Percentiles rank a stretch among this genome's conserved stretches.
Evolutionary conservation across 73 alveolate genomes (phyloP).

Genomic region (Paramecium primaurelia): DNA sequence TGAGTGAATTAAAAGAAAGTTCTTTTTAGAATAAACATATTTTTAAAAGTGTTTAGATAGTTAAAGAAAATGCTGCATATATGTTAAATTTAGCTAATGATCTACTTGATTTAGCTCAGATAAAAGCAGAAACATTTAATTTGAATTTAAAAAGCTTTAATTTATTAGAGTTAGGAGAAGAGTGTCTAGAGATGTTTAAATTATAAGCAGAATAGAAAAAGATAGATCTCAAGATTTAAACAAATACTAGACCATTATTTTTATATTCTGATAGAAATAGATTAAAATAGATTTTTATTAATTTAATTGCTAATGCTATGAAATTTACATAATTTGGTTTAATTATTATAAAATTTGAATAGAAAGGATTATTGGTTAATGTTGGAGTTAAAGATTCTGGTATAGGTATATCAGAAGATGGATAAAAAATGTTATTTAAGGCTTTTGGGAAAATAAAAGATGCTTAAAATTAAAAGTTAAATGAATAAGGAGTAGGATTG

Average conservation of each 20-base stretch:
- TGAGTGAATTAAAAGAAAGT: slow-evolving; percentile 10
- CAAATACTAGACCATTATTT: background rate
- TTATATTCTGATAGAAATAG: slow-evolving; percentile 61
- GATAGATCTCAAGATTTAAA: background rate
- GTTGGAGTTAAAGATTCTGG: slow-evolving; percentile 66
- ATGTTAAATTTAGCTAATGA: slow-evolving; percentile 52
- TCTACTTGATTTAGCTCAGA: slow-evolving; percentile 54
- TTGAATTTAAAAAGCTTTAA: slow-evolving; percentile 4
- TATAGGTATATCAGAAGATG: slow-evolving; percentile 59
- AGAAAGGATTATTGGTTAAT: background rate
- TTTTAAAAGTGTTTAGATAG: slow-evolving; percentile 5
- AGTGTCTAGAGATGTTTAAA: slow-evolving; percentile 44
- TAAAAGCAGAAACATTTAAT: slow-evolving; percentile 24
- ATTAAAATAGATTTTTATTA: slow-evolving; percentile 55
- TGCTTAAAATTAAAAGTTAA: background rate
- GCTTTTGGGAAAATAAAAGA: slow-evolving; percentile 61
- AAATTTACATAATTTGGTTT: slow-evolving; percentile 63
- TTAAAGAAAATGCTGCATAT: slow-evolving; percentile 32
- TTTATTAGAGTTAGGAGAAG: background rate
- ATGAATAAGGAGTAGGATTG: slow-evolving; percentile 18
- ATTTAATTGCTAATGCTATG: slow-evolving; percentile 65
- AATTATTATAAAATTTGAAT: slow-evolving; percentile 46
- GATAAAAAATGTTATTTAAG: slow-evolving; percentile 41
- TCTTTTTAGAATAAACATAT: background rate
- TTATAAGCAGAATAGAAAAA: slow-evolving; percentile 40